Evolutionary conservation across 2,329 filamentous ascomycete species (phyloP).

Genomic region (Phyllosticta citrichinensis): DNA sequence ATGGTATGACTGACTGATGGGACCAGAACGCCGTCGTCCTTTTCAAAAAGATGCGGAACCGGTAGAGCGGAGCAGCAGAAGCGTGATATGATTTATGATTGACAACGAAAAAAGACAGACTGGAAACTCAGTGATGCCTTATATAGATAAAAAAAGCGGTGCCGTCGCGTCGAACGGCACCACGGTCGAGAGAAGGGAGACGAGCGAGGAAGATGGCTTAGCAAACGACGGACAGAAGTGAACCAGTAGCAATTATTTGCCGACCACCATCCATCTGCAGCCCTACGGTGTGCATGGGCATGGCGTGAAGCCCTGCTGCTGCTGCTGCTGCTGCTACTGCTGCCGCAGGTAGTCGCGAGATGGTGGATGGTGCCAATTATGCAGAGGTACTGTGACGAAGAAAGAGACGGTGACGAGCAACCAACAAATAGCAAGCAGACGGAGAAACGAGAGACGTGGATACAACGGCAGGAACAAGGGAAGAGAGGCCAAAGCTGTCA

Average conservation of each 20-base stretch:
- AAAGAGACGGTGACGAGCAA: background rate
- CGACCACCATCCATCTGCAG: background rate
- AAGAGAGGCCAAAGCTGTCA: background rate
- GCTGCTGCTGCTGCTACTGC: background rate
- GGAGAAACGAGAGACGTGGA: background rate
- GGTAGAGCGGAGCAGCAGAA: too few relatives aligned
- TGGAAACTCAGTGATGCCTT: too few relatives aligned
- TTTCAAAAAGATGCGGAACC: too few relatives aligned
- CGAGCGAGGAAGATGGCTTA: background rate
- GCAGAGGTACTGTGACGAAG: background rate
- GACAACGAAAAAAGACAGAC: too few relatives aligned
- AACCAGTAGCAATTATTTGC: background rate
- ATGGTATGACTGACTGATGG: background rate
- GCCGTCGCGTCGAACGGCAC: too few relatives aligned
- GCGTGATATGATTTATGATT: too few relatives aligned
- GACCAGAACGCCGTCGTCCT: too few relatives aligned
- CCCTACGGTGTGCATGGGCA: constrained; percentile 9
- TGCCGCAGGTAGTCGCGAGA: background rate
- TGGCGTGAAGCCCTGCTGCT: background rate
- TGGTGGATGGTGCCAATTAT: background rate
- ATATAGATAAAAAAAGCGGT: too few relatives aligned
- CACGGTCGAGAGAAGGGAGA: background rate
- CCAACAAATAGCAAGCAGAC: background rate
- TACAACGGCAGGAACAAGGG: background rate
- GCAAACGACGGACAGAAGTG: background rate